Percentiles rank a stretch among this genome's conserved stretches.
Evolutionary conservation across 169 alveolate genomes (phyloP).

Genomic region (Amoebophrya sp.): DNA sequence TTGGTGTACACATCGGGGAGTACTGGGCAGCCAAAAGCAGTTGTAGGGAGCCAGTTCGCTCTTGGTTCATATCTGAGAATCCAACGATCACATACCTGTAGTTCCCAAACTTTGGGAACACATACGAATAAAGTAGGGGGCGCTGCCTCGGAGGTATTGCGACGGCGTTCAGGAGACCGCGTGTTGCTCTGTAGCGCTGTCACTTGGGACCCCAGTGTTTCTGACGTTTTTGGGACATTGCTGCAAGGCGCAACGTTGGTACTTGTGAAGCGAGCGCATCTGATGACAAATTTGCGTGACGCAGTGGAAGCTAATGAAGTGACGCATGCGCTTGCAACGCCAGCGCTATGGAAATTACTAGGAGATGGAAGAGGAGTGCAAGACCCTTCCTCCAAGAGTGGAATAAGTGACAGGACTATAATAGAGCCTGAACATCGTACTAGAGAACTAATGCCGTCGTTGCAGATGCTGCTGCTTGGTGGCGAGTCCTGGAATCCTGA

Average conservation of each 20-base stretch:
- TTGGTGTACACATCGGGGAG: neutral
- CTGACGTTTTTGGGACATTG: neutral
- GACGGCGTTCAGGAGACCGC: no score
- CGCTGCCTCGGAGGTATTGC: no score
- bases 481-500: neutral
- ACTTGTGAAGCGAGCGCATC: neutral
- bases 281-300: neutral
- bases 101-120: no score
- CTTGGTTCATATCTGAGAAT: neutral
- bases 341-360: neutral
- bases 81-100: no score
- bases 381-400: no score
- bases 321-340: neutral
- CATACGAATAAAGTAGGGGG: no score
- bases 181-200: neutral
- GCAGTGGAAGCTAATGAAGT: neutral
- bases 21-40: neutral
- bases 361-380: neutral
- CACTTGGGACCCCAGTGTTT: neutral
- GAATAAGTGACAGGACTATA: no score
- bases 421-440: no score
- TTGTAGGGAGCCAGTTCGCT: neutral
- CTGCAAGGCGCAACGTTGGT: neutral
- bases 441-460: neutral
- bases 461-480: neutral